phyloP scores from a whole-genome alignment of 2,329 filamentous ascomycete species.

The Penicillium rolfsii region DNA sequence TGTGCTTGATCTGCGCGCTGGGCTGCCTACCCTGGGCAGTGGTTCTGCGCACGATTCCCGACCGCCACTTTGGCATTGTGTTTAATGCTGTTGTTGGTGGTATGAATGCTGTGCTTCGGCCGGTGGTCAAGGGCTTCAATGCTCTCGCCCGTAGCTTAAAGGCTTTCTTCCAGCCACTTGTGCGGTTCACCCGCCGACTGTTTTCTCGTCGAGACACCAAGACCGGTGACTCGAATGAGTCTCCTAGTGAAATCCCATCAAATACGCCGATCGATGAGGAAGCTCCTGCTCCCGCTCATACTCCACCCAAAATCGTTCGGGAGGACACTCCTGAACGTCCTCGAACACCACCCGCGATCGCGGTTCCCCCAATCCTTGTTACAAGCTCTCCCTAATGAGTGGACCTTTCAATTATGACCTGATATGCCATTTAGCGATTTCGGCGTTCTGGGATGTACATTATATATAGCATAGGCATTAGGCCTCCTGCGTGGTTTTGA shows the following conservation, averaged over 20 bases:
- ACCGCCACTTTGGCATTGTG: constrained; percentile 56
- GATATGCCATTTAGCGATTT: constrained; percentile 8
- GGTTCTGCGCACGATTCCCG: constrained; percentile 79
- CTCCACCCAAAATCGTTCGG: constrained; percentile 4
- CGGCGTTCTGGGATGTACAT: neutral
- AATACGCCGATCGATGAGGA: constrained; percentile 15
- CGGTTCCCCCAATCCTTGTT: constrained; percentile 45
- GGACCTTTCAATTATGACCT: constrained; percentile 12
- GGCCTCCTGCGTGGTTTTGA: neutral
- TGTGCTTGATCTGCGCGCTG: constrained; percentile 79
- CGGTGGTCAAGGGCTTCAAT: constrained; percentile 37
- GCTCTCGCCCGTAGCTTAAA: constrained; percentile 33
- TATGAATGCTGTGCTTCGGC: constrained; percentile 56
- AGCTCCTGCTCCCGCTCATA: neutral
- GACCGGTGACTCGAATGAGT: constrained; percentile 4
- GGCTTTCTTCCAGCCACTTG: constrained; percentile 28
- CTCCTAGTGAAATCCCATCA: constrained; percentile 25
- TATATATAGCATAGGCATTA: neutral
- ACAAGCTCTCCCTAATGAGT: constrained; percentile 37
- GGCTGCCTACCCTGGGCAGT: constrained; percentile 85
- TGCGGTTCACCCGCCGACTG: constrained; percentile 30
- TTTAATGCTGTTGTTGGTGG: constrained; percentile 57
- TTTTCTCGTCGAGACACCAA: constrained; percentile 14
- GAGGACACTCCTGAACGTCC: constrained; percentile 25
- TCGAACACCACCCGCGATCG: constrained; percentile 26